phyloP scores from a whole-genome alignment of 2,329 filamentous ascomycete species.

The Alternaria panax region DNA sequence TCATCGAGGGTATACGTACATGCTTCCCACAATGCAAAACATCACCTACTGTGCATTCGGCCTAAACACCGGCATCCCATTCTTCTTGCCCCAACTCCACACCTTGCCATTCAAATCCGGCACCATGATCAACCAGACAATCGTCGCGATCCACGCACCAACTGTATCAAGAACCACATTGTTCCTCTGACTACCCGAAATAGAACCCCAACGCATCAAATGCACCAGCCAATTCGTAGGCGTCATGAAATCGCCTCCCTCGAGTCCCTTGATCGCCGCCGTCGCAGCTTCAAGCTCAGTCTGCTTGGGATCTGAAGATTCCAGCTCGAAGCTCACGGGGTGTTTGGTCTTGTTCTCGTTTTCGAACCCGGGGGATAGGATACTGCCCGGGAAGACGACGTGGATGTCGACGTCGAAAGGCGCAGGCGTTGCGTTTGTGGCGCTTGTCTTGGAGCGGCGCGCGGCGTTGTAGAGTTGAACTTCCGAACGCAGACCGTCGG shows the following conservation, averaged over 20 bases:
- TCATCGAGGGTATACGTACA: not conserved
- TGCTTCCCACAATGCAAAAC: not conserved
- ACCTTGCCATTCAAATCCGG: constrained; percentile 66
- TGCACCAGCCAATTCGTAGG: constrained; percentile 76
- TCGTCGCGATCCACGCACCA: constrained; percentile 60
- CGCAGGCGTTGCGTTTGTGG: constrained; percentile 49
- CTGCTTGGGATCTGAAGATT: constrained; percentile 82
- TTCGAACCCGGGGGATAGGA: constrained; percentile 76
- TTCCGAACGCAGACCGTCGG: constrained; percentile 85
- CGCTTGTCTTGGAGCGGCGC: constrained; percentile 44
- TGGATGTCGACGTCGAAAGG: constrained; percentile 78
- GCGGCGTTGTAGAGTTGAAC: constrained; percentile 81
- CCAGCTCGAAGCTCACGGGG: constrained; percentile 76
- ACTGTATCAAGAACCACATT: constrained; percentile 62
- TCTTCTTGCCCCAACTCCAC: constrained; percentile 64
- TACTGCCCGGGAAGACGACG: constrained; percentile 83
- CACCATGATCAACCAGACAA: constrained; percentile 64
- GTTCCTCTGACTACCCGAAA: constrained; percentile 63
- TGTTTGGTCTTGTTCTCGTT: constrained; percentile 83
- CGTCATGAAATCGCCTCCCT: constrained; percentile 80
- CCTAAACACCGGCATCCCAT: constrained; percentile 53
- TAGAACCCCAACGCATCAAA: constrained; percentile 69
- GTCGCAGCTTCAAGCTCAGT: constrained; percentile 79
- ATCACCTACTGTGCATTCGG: constrained; percentile 33
- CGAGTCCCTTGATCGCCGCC: constrained; percentile 73